Base-by-base conservation (phyloP, 1,284 basidiomycete species). In the Austropuccinia psidii region DNA sequence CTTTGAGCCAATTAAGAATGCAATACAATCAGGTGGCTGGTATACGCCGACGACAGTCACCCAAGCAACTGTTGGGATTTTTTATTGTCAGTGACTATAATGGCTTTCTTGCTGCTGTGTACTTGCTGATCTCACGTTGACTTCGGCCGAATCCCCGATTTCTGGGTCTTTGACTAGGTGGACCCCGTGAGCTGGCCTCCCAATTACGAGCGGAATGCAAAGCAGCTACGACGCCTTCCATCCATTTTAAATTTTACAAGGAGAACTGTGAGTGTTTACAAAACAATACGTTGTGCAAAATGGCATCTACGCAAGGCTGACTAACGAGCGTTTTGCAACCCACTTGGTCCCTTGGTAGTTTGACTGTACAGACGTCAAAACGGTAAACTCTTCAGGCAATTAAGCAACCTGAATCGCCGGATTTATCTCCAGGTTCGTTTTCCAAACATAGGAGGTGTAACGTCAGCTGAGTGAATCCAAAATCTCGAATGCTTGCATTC, bases 211-310 rank as follows among this genome's bases (percentile, higher is more conserved):
- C 86, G 75, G 89, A 88, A 17, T 86, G 87, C 21, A 78, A 85
- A 49, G 83, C 84, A 58, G 82, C 87, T 76, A 84, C 83, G 15
- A 84, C 83, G 60, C 79, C 86, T 9, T 82, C 83, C 55, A 85
- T 91, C 60, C 82, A 88, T 68, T 92, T 91, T 81, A 85, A 84
- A 1, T 92, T 93, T 79, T 87, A 88, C 19, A 91, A 92, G 86
- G 82, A 82, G 77, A 81, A 81, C 73, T 82, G 67, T 70, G 7
- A 60, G 67, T 49, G 5, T 6, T n/a, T n/a, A n/a, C n/a, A n/a
- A n/a, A n/a, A n/a, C n/a, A n/a, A n/a, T n/a, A n/a, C n/a, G n/a
- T n/a, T n/a, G n/a, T n/a, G n/a, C n/a, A n/a, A n/a, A n/a, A n/a
- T n/a, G n/a, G n/a, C n/a, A n/a, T n/a, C n/a, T n/a, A n/a, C n/a